These are phyloP conservation scores for Endogone sp. DNA, from an alignment of 192 early-diverging fungal species.

Conservation along the genomic window DNA sequence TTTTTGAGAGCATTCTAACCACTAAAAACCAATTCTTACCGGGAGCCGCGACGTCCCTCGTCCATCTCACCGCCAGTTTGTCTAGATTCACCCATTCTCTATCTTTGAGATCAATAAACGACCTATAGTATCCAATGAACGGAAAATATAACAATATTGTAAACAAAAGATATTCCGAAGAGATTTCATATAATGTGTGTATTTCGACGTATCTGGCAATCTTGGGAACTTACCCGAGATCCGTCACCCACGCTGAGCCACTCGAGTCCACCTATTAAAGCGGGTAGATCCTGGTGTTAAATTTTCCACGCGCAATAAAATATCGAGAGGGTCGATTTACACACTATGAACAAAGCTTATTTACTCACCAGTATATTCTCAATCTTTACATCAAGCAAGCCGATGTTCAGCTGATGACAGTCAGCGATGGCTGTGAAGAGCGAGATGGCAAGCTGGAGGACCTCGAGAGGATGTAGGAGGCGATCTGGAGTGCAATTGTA, in stretches of 20 bases:
- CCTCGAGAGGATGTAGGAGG: conserved; percentile 8
- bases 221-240: conserved; percentile 17
- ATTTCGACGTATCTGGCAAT: background rate
- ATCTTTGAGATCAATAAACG: conserved; percentile 7
- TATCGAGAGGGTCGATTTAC: no score
- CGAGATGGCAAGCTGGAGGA: conserved; percentile 7
- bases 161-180: background rate
- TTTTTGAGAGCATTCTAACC: no score
- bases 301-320: background rate
- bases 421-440: conserved; percentile 18
- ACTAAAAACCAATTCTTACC: no score
- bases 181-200: no score
- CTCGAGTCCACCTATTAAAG: conserved; percentile 9
- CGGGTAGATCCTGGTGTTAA: background rate
- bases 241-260: conserved; percentile 17
- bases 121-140: conserved; percentile 1
- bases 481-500: background rate
- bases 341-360: conserved; percentile 1
- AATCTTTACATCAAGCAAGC: conserved; percentile 18
- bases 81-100: background rate
- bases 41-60: conserved; percentile 11
- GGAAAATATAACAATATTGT: background rate
- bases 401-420: conserved; percentile 7
- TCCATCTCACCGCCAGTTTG: background rate
- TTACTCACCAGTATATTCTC: conserved; percentile 21